Percentiles rank a stretch among this genome's conserved stretches.
Evolutionary conservation across 129 eudicot species (phyloP).

Genomic region (Dittrichia graveolens): DNA sequence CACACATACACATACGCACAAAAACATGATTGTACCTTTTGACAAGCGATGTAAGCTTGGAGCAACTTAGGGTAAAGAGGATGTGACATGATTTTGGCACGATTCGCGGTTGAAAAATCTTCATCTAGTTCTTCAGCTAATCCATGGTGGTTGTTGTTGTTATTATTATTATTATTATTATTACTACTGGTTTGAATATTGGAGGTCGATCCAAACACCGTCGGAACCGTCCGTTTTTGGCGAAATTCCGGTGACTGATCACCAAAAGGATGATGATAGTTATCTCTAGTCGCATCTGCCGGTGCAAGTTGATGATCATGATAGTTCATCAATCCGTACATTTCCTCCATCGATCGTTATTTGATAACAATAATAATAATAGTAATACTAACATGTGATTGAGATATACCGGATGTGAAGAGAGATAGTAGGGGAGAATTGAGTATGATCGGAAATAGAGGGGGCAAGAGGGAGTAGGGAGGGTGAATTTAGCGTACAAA

Average conservation of each 20-base stretch:
- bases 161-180: not conserved
- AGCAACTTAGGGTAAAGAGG: conserved; percentile 59
- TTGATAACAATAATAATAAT: not conserved
- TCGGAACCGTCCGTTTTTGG: conserved; percentile 30
- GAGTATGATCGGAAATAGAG: conserved; percentile 38
- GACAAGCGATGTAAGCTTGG: conserved; percentile 57
- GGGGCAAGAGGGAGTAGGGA: conserved; percentile 40
- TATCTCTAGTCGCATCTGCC: conserved; percentile 13
- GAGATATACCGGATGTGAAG: not conserved
- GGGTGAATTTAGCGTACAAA: conserved; percentile 53
- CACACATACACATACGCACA: not conserved
- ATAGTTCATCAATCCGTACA: conserved; percentile 42
- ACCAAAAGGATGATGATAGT: conserved; percentile 1
- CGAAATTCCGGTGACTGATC: conserved; percentile 18
- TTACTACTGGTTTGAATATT: conserved; percentile 25
- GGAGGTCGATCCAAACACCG: conserved; percentile 31
- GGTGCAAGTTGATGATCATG: conserved; percentile 27
- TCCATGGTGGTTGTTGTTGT: conserved; percentile 6
- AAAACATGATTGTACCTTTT: conserved; percentile 38
- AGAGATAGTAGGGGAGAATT: not conserved
- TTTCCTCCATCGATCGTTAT: conserved; percentile 44
- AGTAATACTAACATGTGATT: not conserved
- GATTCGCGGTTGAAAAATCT: conserved; percentile 34
- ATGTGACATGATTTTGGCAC: conserved; percentile 54
- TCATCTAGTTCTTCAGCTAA: conserved; percentile 39